Evolutionary conservation across 495 filamentous ascomycete genomes (phyloP), one percentile per base, ranked within the genome.

Genomic region (Aspergillus biplanus): DNA sequence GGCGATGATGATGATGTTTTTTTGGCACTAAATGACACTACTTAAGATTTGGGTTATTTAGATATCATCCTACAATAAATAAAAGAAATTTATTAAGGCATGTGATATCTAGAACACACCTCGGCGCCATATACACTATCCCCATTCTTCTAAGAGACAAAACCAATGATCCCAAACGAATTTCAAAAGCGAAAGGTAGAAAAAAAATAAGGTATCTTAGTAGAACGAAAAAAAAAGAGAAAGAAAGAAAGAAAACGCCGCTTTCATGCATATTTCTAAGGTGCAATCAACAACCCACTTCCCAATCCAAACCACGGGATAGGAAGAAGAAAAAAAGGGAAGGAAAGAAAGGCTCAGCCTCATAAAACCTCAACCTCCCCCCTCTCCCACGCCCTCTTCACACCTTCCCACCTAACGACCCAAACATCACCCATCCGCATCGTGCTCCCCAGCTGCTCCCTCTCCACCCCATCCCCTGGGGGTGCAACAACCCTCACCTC

Each of bases 341-440:
- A 33, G 32, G 52, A 56, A 33, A 61, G 11, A 47, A 61, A 52
- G 59, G 68, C 85, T 75, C 21, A 63, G 59, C 68, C 85, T 75
- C 21, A 63, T 56, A 63, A 57, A 71, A 98, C 77, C 75, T 99
- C 95, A 35, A 92, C 86, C 65, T 90, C 86, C 34, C 92, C 92
- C 37, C 76, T 83, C 65, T 83, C 82, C 62, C 96, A 91, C 63
- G 87, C 81, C 52, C 80, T 79, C 68, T 82, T 91, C 4, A 97
- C 87, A 49, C 88, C 91, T 47, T 89, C 88, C 90, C 95, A 99
- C 65, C 95, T 80, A 27, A 94, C 83, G 69, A 97, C 92, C 65
- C 90, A 88, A 37, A 98, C 85, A 81, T 97, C 93, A 34, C 92
- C 92, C 74, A 87, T 90, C 67, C 80, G 81, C 74, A 93, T 86